Conservation (phyloP, 345 rosid species). For the Noccaea bulbosa region DNA sequence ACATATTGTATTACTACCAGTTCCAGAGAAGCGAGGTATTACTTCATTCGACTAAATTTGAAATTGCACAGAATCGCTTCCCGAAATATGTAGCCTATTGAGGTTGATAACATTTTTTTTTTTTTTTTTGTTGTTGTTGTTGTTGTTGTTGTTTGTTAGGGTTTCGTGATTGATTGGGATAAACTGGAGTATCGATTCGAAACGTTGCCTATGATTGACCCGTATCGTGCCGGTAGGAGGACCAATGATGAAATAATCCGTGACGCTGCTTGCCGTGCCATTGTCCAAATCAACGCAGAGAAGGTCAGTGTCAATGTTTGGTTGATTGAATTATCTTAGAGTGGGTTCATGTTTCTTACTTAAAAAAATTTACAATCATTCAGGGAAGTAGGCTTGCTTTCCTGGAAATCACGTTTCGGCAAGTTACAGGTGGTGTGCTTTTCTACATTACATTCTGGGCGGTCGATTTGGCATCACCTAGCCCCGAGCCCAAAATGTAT, state of each 20-base stretch:
- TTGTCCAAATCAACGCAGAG: conserved; percentile 9
- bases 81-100: background rate
- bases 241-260: conserved; percentile 16
- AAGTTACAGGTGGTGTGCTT: background rate
- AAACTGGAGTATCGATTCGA: conserved; percentile 1
- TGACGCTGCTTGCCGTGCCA: conserved; percentile 11
- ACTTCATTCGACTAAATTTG: background rate
- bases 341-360: background rate
- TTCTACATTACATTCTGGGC: conserved; percentile 24
- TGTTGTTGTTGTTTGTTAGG: too few relatives aligned
- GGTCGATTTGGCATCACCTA: conserved; percentile 13
- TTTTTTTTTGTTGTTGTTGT: background rate
- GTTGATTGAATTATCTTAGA: too few relatives aligned
- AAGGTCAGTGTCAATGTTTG: background rate
- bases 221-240: background rate
- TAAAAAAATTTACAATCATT: background rate
- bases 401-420: conserved; percentile 24
- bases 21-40: conserved; percentile 26
- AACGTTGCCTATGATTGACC: background rate
- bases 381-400: conserved; percentile 21
- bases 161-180: conserved; percentile 34
- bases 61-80: too few relatives aligned
- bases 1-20: conserved; percentile 27
- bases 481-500: conserved; percentile 21
- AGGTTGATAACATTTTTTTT: background rate